phyloP scores from a whole-genome alignment of 305 asterid species.

The Fraxinus platypoda region DNA sequence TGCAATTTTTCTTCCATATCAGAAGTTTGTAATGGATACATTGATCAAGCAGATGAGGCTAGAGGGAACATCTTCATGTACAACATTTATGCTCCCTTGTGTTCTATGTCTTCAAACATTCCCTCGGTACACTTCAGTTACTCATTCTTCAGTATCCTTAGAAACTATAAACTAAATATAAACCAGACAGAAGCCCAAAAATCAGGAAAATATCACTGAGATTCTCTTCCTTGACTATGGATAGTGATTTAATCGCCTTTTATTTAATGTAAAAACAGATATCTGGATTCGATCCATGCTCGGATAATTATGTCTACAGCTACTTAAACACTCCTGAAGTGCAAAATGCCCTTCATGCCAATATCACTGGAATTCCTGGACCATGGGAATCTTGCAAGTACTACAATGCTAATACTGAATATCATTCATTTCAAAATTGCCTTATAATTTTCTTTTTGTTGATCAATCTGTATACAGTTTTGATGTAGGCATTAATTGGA shows the following conservation, averaged over 20 bases:
- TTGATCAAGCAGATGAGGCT: background rate
- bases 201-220: background rate
- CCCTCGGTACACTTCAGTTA: slow-evolving; percentile 10
- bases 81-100: slow-evolving; percentile 21
- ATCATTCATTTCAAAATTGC: background rate
- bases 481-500: background rate
- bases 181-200: background rate
- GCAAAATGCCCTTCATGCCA: slow-evolving; percentile 30
- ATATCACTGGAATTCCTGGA: slow-evolving; percentile 23
- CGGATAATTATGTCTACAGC: background rate
- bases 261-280: background rate
- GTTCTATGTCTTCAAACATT: slow-evolving; percentile 5
- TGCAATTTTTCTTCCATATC: slow-evolving; percentile 39
- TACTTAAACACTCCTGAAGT: slow-evolving; percentile 31
- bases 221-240: background rate
- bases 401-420: background rate
- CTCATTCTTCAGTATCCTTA: background rate
- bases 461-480: background rate
- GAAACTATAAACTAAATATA: background rate
- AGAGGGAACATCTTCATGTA: slow-evolving; percentile 4
- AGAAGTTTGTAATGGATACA: slow-evolving; percentile 10
- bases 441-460: background rate
- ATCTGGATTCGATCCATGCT: slow-evolving; percentile 32
- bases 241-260: background rate
- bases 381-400: slow-evolving; percentile 33